These are phyloP conservation scores for Cyclotella choctawhatcheeana DNA, from an alignment of 108 stramenopile genomes.

Conservation along the genomic window DNA sequence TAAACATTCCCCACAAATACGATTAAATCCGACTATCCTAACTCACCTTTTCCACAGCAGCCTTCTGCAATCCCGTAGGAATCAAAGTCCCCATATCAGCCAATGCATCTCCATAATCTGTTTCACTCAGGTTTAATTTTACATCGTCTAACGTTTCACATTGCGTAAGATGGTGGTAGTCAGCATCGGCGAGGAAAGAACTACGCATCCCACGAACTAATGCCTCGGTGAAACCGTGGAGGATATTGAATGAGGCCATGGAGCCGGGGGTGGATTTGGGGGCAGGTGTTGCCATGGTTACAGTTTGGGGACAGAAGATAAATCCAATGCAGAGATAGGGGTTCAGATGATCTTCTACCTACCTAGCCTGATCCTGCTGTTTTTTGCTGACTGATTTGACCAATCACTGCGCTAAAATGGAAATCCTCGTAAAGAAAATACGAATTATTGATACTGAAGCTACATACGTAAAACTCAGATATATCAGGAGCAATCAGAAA, in stretches of 20 bases:
- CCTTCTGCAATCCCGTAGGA: conserved; percentile 84
- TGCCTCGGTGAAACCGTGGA: conserved; percentile 96
- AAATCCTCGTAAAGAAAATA: no score
- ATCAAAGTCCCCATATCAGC: conserved; percentile 79
- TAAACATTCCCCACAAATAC: not conserved
- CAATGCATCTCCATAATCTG: conserved; percentile 93
- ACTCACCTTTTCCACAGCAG: conserved; percentile 88
- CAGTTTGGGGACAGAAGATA: no score
- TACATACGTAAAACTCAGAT: no score
- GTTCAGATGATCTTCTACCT: no score
- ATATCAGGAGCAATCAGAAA: no score
- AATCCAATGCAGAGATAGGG: no score
- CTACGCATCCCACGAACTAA: conserved; percentile 95
- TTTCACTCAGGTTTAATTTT: conserved; percentile 97
- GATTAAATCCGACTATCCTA: not conserved
- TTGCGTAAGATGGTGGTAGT: conserved; percentile 96
- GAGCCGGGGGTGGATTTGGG: conserved; percentile 75
- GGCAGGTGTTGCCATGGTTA: conserved; percentile 55
- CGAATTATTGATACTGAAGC: no score
- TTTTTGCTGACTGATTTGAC: no score
- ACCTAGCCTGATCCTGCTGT: no score
- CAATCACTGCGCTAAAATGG: no score
- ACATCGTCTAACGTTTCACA: conserved; percentile 97
- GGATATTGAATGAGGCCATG: conserved; percentile 94
- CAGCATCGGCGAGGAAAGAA: conserved; percentile 91